Evolutionary conservation across 2,329 filamentous ascomycete genomes (phyloP).

Genomic region (Paracoccidioides lutzii): DNA sequence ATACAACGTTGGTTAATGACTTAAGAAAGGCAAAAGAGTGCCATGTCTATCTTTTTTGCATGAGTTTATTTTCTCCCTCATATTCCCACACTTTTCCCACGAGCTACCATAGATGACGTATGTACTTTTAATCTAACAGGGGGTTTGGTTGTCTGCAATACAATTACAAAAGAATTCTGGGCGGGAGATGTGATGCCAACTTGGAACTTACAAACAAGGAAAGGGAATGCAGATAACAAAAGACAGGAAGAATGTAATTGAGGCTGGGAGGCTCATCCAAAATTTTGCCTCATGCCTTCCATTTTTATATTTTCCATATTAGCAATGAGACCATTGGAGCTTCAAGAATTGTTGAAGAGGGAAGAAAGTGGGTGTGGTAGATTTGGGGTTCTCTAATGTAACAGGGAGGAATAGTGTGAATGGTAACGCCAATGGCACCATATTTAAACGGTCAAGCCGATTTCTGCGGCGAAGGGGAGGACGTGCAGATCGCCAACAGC

Average conservation of each 20-base stretch:
- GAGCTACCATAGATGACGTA: not conserved
- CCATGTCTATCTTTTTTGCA: not conserved
- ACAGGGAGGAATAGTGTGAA: not conserved
- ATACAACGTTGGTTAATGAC: not conserved
- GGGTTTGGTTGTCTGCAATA: not conserved
- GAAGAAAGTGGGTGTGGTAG: not conserved
- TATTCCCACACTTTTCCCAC: not conserved
- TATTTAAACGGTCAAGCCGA: constrained; percentile 85
- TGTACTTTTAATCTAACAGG: not conserved
- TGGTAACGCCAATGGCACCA: not conserved
- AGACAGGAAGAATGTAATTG: not conserved
- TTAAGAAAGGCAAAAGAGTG: not conserved
- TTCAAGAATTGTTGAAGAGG: not conserved
- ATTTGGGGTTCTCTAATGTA: not conserved
- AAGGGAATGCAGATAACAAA: constrained; percentile 15
- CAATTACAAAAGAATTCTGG: not conserved
- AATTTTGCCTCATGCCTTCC: not conserved
- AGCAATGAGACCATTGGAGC: not conserved
- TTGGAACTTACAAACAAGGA: constrained; percentile 12
- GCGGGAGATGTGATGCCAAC: not conserved
- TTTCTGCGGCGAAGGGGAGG: constrained; percentile 84
- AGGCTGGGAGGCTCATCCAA: not conserved
- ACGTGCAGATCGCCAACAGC: constrained; percentile 83
- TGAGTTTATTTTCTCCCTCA: not conserved
- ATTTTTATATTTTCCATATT: not conserved